These are phyloP conservation scores for Tirmania nivea DNA, from an alignment of 495 filamentous ascomycete genomes.

Conservation along the genomic window DNA sequence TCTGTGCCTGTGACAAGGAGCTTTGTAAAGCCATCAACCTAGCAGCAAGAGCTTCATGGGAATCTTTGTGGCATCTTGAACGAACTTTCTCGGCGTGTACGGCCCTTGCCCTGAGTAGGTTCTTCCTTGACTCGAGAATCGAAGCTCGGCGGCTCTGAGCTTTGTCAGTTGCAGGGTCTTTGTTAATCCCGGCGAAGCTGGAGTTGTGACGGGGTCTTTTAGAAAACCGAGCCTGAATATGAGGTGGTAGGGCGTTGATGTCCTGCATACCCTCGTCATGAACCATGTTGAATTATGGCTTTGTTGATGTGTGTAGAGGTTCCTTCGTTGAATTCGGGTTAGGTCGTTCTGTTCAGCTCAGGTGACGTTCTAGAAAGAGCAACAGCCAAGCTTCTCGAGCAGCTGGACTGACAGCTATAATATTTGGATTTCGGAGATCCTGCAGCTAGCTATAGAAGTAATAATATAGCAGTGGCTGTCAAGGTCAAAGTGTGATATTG, in stretches of 20 bases:
- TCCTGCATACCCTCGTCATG: background rate
- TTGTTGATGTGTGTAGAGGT: background rate
- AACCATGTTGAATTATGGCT: background rate
- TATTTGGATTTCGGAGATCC: no score
- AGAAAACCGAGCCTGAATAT: background rate
- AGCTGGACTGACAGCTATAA: no score
- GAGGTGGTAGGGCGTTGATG: background rate
- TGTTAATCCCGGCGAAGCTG: background rate
- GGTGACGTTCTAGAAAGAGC: no score
- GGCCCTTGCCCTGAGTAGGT: slow-evolving; percentile 75
- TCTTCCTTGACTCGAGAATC: slow-evolving; percentile 75
- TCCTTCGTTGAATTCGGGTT: background rate
- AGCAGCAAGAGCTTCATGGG: slow-evolving; percentile 47
- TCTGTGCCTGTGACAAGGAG: slow-evolving; percentile 70
- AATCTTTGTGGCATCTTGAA: slow-evolving; percentile 49
- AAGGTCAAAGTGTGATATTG: no score
- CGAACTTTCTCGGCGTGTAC: slow-evolving; percentile 96
- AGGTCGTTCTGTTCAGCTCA: no score
- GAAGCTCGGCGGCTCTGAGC: slow-evolving; percentile 16
- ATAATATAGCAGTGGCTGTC: no score
- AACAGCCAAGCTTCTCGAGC: no score
- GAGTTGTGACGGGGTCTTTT: background rate
- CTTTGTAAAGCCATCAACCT: slow-evolving; percentile 37
- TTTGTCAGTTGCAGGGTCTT: background rate
- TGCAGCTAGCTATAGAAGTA: no score